Conservation (phyloP, 352 stramenopile genomes). For the Phytophthora rubi region DNA sequence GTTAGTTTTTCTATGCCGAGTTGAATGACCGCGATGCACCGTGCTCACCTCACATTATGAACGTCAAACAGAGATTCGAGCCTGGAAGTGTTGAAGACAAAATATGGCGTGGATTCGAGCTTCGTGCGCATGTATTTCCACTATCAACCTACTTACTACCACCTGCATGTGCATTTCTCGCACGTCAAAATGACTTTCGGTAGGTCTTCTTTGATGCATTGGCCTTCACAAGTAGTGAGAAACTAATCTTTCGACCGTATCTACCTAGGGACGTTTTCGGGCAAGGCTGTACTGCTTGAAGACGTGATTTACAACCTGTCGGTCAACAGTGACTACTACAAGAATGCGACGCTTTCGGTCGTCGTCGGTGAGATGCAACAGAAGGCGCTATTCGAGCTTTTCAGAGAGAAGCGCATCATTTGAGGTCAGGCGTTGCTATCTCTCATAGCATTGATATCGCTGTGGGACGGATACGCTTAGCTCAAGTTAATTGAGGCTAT, state of each 20-base stretch:
- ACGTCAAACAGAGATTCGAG: conserved; percentile 54
- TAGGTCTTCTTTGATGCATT: conserved; percentile 22
- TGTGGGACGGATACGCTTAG: too few relatives aligned
- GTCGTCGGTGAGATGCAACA: conserved; percentile 85
- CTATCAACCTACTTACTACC: conserved; percentile 91
- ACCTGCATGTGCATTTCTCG: conserved; percentile 88
- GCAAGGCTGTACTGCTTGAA: conserved; percentile 87
- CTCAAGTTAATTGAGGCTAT: not conserved
- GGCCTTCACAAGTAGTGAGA: not conserved
- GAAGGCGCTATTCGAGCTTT: conserved; percentile 69
- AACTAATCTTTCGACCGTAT: not conserved
- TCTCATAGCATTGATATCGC: too few relatives aligned
- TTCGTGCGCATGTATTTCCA: conserved; percentile 85
- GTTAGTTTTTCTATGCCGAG: conserved; percentile 25
- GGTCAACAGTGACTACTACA: conserved; percentile 67
- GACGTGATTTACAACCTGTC: conserved; percentile 87
- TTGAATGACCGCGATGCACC: not conserved
- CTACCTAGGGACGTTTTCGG: conserved; percentile 66
- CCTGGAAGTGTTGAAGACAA: conserved; percentile 49
- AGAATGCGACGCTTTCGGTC: conserved; percentile 74
- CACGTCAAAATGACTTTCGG: conserved; percentile 85
- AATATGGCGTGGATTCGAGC: conserved; percentile 63
- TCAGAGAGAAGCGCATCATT: conserved; percentile 62
- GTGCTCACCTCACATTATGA: not conserved
- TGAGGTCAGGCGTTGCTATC: conserved; percentile 7